Evolutionary conservation across 2,329 filamentous ascomycete genomes (phyloP), one percentile per base, ranked within the genome.

Genomic region (Sclerotinia borealis): DNA sequence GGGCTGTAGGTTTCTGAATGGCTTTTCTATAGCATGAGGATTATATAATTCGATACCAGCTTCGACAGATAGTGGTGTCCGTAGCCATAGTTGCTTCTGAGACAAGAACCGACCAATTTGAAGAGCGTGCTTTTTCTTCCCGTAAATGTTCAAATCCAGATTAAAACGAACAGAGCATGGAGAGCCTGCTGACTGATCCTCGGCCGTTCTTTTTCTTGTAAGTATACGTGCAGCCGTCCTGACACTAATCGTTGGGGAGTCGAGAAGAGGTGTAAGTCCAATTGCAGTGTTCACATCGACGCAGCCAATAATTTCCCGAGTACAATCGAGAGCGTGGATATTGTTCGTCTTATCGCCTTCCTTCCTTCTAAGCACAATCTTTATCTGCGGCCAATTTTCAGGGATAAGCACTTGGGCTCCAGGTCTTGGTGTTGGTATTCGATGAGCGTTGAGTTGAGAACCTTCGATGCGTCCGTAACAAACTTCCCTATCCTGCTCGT

Each of bases 391-490:
- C 84, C 89, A 92, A 68, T 86, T 83, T 49, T 74, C 74, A 60
- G 83, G 76, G 49, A 83, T 78, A 11, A 89, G 78, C 25, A 82
- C 78, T 64, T 84, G 80, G 29, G 82, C 80, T 36, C 83, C 83
- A 1, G 88, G 85, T 70, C 87, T 91, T 0, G 87, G 85, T 2
- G 81, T 84, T 1, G 91, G 92, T 2, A 93, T 85, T 41, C 80
- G 78, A 70, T 85, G 82, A 65, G 88, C 89, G 67, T 87, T 85
- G 48, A 95, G 79, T 61, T 79, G 83, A 2, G 86, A 84, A 22
- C 81, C 83, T 61, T 91, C 86, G 25, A 96, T 76, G 76, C 89
- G 89, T 48, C 92, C 92, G 72, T 90, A 92, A 76, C 91, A 96
- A 4, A 96, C 88, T 71, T 91, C 86, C 72, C 91, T 85, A 25